A percentile compares a stretch with the other conserved stretches of the same genome.
Evolutionary conservation across 192 early-diverging fungal genomes (phyloP).

Genomic region (Coemansia umbellata): DNA sequence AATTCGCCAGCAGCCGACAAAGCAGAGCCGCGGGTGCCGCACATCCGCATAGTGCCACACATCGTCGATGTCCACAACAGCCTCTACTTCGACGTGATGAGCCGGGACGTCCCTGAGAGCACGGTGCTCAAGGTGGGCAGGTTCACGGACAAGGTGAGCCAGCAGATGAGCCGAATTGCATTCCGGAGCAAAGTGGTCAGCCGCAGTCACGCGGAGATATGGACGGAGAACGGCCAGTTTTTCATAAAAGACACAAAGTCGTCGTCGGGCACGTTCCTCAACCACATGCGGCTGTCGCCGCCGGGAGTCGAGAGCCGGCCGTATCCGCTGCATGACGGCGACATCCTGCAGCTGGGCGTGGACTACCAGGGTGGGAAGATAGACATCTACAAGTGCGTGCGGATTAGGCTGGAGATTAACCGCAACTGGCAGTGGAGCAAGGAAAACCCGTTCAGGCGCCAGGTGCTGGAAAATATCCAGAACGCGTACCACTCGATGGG

Average conservation of each 20-base stretch:
- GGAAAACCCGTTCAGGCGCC: slow-evolving; percentile 61
- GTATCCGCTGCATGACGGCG: slow-evolving; percentile 79
- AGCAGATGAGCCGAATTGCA: slow-evolving; percentile 65
- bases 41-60: slow-evolving; percentile 56
- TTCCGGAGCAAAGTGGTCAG: slow-evolving; percentile 94
- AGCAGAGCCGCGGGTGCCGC: slow-evolving; percentile 24
- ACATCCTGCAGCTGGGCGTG: slow-evolving; percentile 93
- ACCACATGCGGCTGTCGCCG: slow-evolving; percentile 87
- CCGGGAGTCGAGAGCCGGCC: slow-evolving; percentile 81
- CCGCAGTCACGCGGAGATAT: slow-evolving; percentile 91
- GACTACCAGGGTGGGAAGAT: slow-evolving; percentile 92
- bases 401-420: slow-evolving; percentile 79
- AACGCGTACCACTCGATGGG: slow-evolving; percentile 34
- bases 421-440: slow-evolving; percentile 61
- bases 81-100: slow-evolving; percentile 61
- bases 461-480: slow-evolving; percentile 49
- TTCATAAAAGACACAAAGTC: slow-evolving; percentile 93
- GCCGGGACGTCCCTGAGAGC: slow-evolving; percentile 59
- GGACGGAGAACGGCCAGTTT: slow-evolving; percentile 81
- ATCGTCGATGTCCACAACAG: slow-evolving; percentile 53
- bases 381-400: slow-evolving; percentile 92
- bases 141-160: slow-evolving; percentile 63
- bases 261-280: slow-evolving; percentile 97
- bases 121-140: slow-evolving; percentile 67
- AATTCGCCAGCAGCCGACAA: slow-evolving; percentile 1